phyloP scores from a whole-genome alignment of 768 basidiomycete species.

The Termitomyces sp. region DNA sequence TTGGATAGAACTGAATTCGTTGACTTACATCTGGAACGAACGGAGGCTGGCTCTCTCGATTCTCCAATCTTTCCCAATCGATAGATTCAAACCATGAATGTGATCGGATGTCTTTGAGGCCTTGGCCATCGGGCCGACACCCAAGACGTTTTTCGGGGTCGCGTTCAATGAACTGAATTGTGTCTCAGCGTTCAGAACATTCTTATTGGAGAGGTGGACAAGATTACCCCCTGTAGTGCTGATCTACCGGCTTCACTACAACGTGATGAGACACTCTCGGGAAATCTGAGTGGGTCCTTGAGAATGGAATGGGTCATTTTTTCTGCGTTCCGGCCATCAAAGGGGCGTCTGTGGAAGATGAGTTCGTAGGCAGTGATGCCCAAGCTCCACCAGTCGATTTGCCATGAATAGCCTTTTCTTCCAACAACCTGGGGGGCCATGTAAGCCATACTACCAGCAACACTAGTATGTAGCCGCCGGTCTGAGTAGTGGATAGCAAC shows the following conservation, averaged over 20 bases:
- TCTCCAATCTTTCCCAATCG: constrained; percentile 77
- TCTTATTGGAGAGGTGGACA: constrained; percentile 2
- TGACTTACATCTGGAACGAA: constrained; percentile 94
- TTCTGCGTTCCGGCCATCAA: constrained; percentile 86
- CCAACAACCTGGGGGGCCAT: constrained; percentile 98
- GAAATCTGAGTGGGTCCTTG: constrained; percentile 75
- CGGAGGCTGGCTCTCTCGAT: constrained; percentile 69
- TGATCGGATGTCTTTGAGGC: constrained; percentile 70
- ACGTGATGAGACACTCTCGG: constrained; percentile 57
- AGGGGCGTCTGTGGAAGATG: constrained; percentile 79
- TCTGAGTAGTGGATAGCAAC: constrained; percentile 98
- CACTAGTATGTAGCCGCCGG: constrained; percentile 80
- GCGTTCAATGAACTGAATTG: constrained; percentile 74
- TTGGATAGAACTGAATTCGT: constrained; percentile 17
- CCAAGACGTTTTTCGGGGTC: constrained; percentile 78
- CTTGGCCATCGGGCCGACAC: constrained; percentile 65
- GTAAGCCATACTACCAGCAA: constrained; percentile 98
- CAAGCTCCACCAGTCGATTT: constrained; percentile 95
- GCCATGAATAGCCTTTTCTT: constrained; percentile 90
- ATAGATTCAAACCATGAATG: constrained; percentile 85
- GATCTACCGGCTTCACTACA: constrained; percentile 66
- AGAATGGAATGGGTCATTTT: constrained; percentile 86
- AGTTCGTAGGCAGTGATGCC: constrained; percentile 90
- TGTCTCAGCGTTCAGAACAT: constrained; percentile 12
- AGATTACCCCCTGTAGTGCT: constrained; percentile 63